phyloP scores from a whole-genome alignment of 139 green algal genomes.

The Choricystis sp. region DNA sequence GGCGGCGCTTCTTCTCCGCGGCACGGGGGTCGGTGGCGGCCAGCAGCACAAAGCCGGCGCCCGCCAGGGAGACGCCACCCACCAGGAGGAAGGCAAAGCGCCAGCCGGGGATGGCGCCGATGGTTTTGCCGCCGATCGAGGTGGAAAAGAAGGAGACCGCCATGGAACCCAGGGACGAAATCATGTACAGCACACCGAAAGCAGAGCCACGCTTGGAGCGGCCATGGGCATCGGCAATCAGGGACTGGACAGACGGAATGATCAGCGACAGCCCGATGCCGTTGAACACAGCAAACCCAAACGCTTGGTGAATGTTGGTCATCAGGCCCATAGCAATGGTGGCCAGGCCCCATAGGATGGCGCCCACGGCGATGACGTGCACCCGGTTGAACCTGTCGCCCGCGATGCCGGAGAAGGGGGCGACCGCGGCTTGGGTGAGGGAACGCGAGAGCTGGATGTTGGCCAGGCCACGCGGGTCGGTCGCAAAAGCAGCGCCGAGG shows the following conservation, averaged over 20 bases:
- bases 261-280: conserved; percentile 50
- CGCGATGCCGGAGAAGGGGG: conserved; percentile 24
- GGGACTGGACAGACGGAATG: conserved; percentile 44
- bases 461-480: conserved; percentile 46
- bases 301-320: conserved; percentile 15
- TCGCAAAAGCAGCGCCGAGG: conserved; percentile 35
- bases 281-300: conserved; percentile 46
- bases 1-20: neutral
- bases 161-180: conserved; percentile 23
- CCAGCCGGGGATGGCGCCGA: conserved; percentile 41
- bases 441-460: conserved; percentile 43
- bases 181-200: conserved; percentile 48
- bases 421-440: conserved; percentile 41
- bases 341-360: conserved; percentile 59
- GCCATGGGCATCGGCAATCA: conserved; percentile 41
- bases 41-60: conserved; percentile 7
- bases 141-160: neutral
- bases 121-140: conserved; percentile 5
- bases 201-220: conserved; percentile 25
- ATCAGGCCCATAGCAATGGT: conserved; percentile 35
- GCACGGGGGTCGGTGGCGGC: conserved; percentile 17
- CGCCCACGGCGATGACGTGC: conserved; percentile 35
- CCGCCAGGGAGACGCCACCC: conserved; percentile 13
- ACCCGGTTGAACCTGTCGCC: conserved; percentile 37
- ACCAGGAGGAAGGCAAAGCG: conserved; percentile 40